These are phyloP conservation scores for Hypomontagnella monticulosa DNA, from an alignment of 495 filamentous ascomycete genomes.

Conservation along the genomic window DNA sequence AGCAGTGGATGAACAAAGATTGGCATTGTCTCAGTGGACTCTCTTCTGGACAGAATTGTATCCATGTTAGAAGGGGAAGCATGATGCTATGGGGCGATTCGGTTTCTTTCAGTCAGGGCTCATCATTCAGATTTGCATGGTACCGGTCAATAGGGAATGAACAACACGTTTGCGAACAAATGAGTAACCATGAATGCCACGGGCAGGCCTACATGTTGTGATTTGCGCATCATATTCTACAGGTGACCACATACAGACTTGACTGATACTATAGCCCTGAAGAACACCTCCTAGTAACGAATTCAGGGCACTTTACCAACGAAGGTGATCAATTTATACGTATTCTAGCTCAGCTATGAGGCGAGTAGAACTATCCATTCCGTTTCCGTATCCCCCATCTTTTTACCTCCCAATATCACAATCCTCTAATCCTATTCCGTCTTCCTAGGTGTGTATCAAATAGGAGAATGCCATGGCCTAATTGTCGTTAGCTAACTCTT, in stretches of 20 bases:
- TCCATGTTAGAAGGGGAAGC: conserved; percentile 27
- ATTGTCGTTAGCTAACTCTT: too few relatives aligned
- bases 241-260: neutral
- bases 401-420: too few relatives aligned
- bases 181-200: conserved; percentile 8
- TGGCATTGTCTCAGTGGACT: conserved; percentile 26
- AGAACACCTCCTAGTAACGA: too few relatives aligned
- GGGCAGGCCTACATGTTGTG: conserved; percentile 2
- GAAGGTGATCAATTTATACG: too few relatives aligned
- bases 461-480: too few relatives aligned
- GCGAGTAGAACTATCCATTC: too few relatives aligned
- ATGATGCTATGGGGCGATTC: conserved; percentile 40
- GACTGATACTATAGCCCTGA: too few relatives aligned
- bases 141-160: conserved; percentile 49
- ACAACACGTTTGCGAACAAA: conserved; percentile 44
- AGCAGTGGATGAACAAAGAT: conserved; percentile 30
- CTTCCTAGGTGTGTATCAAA: too few relatives aligned
- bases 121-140: conserved; percentile 46
- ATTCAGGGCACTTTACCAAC: too few relatives aligned
- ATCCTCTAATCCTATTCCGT: too few relatives aligned
- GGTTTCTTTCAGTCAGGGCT: conserved; percentile 41
- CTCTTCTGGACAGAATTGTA: conserved; percentile 4
- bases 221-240: neutral
- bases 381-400: too few relatives aligned
- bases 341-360: too few relatives aligned